A percentile compares a stretch with the other conserved stretches of the same genome.
Evolutionary conservation across 140 eudicot species (phyloP).

Genomic region (Anethum foeniculum): DNA sequence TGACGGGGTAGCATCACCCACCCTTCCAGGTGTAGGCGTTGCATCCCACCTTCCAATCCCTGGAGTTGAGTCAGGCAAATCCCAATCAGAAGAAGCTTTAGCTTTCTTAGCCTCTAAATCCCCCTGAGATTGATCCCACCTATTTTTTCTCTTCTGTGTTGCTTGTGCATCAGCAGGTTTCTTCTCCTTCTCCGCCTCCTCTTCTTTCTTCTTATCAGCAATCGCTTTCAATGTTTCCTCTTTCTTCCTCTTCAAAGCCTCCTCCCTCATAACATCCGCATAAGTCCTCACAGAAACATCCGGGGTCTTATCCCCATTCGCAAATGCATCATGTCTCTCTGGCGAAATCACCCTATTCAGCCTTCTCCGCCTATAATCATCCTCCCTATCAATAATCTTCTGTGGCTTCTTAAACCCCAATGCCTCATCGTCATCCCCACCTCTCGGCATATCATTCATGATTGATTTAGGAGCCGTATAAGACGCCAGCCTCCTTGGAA

Average conservation of each 20-base stretch:
- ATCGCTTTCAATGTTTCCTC: constrained; percentile 68
- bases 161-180: constrained; percentile 42
- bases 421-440: constrained; percentile 50
- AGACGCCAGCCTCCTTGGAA: constrained; percentile 65
- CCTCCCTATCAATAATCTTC: constrained; percentile 74
- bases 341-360: constrained; percentile 79
- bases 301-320: constrained; percentile 83
- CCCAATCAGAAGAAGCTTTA: constrained; percentile 84
- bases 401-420: constrained; percentile 45
- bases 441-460: constrained; percentile 60
- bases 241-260: constrained; percentile 65
- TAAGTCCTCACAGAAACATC: constrained; percentile 75
- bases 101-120: constrained; percentile 54
- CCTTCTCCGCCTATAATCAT: constrained; percentile 78
- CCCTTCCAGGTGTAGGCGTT: constrained; percentile 88
- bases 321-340: constrained; percentile 84
- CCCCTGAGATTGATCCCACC: constrained; percentile 93
- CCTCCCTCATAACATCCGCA: constrained; percentile 93
- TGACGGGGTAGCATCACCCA: constrained; percentile 35
- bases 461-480: constrained; percentile 71
- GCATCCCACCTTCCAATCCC: constrained; percentile 99
- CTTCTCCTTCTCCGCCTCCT: constrained; percentile 59
- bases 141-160: constrained; percentile 69
- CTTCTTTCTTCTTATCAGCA: constrained; percentile 75
- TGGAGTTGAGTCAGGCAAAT: constrained; percentile 87